Percentiles rank a stretch among this genome's conserved stretches.
Conservation (phyloP, 805 yeast species). For the Metschnikowia proteae region DNA sequence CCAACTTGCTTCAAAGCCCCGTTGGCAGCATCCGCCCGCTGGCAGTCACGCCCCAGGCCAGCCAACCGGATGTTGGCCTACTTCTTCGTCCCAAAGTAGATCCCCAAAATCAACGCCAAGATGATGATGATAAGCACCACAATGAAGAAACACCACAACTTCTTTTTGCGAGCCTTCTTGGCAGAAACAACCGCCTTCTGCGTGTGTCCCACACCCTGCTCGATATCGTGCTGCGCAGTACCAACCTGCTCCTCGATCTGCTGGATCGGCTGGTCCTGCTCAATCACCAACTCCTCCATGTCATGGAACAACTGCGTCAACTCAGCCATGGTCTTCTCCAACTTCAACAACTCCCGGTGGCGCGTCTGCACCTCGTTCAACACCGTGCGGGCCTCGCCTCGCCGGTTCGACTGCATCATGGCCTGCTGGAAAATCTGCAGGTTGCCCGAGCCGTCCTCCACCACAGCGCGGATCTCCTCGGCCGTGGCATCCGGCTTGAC, state of each 20-base stretch:
- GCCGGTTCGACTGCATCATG: constrained; percentile 75
- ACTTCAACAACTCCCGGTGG: constrained; percentile 90
- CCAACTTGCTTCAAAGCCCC: too few species aligned
- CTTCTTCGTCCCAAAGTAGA: constrained; percentile 40
- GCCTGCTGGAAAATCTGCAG: constrained; percentile 96
- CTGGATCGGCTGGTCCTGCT: constrained; percentile 86
- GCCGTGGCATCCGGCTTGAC: constrained; percentile 84
- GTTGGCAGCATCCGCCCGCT: too few species aligned
- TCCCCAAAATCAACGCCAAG: constrained; percentile 67
- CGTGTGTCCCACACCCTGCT: constrained; percentile 92
- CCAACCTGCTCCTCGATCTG: constrained; percentile 77
- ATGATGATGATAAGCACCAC: constrained; percentile 54
- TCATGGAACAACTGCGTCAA: constrained; percentile 91
- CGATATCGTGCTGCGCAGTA: constrained; percentile 84
- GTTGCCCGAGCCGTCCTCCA: constrained; percentile 71
- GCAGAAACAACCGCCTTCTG: constrained; percentile 86
- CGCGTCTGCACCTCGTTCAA: constrained; percentile 93
- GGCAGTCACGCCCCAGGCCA: not conserved
- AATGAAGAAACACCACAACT: constrained; percentile 77
- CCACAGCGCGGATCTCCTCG: constrained; percentile 78
- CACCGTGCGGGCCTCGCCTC: constrained; percentile 94
- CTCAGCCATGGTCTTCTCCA: constrained; percentile 94
- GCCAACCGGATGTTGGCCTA: not conserved
- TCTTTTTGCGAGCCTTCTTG: constrained; percentile 85
- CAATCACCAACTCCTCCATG: constrained; percentile 93